Percentiles rank a stretch among this genome's conserved stretches.
Evolutionary conservation across 208 protist species (phyloP).

Genomic region (Wallacemonas sp.): DNA sequence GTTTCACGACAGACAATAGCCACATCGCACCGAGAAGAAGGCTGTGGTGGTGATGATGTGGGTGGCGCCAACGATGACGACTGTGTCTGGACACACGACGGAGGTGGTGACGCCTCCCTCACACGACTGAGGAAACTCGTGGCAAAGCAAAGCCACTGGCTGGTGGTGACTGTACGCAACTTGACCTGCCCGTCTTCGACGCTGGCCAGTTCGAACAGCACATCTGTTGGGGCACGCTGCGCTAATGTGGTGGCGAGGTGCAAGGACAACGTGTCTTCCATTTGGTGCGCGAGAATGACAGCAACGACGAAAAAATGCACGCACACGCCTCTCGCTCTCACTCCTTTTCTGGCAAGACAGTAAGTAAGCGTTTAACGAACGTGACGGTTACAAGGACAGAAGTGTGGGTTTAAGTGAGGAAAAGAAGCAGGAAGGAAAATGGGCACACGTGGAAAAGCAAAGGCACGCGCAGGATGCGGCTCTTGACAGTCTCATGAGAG

Average conservation of each 20-base stretch:
- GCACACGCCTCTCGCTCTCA: too few relatives aligned
- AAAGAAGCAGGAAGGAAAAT: not conserved
- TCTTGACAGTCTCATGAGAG: too few relatives aligned
- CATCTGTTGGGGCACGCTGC: not conserved
- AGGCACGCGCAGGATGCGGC: too few relatives aligned
- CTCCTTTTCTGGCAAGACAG: too few relatives aligned
- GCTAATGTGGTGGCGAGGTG: not conserved
- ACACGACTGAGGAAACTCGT: too few relatives aligned
- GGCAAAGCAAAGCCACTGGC: not conserved
- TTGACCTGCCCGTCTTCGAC: not conserved
- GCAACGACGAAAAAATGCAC: too few relatives aligned
- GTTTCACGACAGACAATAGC: slow-evolving; percentile 37
- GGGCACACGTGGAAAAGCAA: too few relatives aligned
- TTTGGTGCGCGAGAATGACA: too few relatives aligned
- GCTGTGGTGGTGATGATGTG: not conserved
- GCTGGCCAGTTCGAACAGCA: not conserved
- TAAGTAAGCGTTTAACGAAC: too few relatives aligned
- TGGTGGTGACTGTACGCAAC: not conserved
- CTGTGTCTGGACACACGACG: not conserved
- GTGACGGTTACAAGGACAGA: not conserved
- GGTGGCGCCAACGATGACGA: not conserved
- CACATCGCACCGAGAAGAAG: slow-evolving; percentile 26
- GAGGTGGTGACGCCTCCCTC: too few relatives aligned
- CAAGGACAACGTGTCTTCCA: not conserved
- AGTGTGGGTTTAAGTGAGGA: not conserved